Evolutionary conservation across 495 filamentous ascomycete species (phyloP), one percentile per base, ranked within the genome.

Genomic region (Penicillium fimorum): DNA sequence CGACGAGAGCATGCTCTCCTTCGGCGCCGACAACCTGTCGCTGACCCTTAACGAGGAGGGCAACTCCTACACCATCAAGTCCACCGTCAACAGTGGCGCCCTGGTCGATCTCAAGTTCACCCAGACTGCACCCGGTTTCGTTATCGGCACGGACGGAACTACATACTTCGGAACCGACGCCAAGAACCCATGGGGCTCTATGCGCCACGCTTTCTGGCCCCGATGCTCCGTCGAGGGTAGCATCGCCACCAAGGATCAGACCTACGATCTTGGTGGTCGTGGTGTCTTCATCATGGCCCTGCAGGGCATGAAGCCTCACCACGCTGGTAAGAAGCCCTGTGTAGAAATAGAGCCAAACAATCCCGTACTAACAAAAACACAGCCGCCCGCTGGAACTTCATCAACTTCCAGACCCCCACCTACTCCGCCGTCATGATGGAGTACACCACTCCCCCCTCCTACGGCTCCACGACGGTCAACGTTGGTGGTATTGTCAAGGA

Each of bases 231-330:
- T 89, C 15, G 86, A 91, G 75, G 94, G 94, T 17, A 89, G 74
- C 48, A 89, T 97, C 64, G 83, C 89, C 59, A 96, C 91, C 44
- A 86, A 91, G 70, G 84, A 87, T 40, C 87, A 91, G 50, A 86
- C 86, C n/a, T 76, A 95, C 37, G 85, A 97, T 65, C 84, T 95
- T 69, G 86, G 82, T 52, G 94, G 94, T 41, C 82, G 76, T 57
- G 91, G 84, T 24, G 73, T 95, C 58, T 89, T 91, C 70, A 77
- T 84, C 60, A 86, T 91, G 70, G 91, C 90, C 32, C 77, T 97
- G 38, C 94, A 98, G 70, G 94, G 91, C 60, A 97, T 97, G 95
- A 98, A 97, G 79, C 94, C 94, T 13, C 94, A 98, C 69, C 95
- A 97, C 73, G 91, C 91, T 40, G 86, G 86, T 89, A 81, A 55